Conservation (phyloP, 352 stramenopile species). For the Phytophthora sansomeana region DNA sequence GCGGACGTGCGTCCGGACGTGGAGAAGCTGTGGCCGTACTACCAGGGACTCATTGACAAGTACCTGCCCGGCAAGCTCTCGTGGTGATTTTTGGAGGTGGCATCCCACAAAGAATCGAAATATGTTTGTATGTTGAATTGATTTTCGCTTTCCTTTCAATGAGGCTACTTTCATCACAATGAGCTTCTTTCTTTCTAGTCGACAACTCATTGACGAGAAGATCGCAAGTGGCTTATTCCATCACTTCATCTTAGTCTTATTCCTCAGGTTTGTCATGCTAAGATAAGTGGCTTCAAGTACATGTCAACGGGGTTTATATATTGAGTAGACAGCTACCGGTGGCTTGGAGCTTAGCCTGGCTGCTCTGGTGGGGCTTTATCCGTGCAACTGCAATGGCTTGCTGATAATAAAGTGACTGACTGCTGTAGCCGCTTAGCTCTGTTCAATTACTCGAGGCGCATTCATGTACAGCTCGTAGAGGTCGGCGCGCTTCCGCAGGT, state of each 20-base stretch:
- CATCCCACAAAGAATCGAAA: background rate
- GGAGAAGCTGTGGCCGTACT: constrained; percentile 92
- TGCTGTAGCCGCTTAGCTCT: constrained; percentile 20
- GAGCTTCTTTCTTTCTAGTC: background rate
- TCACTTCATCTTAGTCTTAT: constrained; percentile 2
- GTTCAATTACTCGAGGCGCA: constrained; percentile 16
- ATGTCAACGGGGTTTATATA: constrained; percentile 12
- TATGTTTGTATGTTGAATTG: background rate
- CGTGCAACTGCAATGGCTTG: background rate
- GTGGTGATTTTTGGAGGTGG: constrained; percentile 57
- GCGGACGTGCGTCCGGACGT: constrained; percentile 81
- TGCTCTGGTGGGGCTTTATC: background rate
- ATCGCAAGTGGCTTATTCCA: background rate
- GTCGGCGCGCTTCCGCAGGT: constrained; percentile 75
- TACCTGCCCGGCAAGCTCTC: constrained; percentile 82
- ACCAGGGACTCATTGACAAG: constrained; percentile 93
- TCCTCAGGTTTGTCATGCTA: background rate
- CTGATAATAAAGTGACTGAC: constrained; percentile 22
- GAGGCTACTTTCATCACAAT: background rate
- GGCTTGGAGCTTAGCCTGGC: constrained; percentile 16
- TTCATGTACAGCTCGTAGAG: constrained; percentile 82
- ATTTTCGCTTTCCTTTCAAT: background rate
- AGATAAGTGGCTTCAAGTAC: background rate
- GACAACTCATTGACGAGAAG: background rate
- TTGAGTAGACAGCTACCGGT: constrained; percentile 24